Evolutionary conservation across 768 basidiomycete genomes (phyloP).

Genomic region (Hemileccinum rubropunctum): DNA sequence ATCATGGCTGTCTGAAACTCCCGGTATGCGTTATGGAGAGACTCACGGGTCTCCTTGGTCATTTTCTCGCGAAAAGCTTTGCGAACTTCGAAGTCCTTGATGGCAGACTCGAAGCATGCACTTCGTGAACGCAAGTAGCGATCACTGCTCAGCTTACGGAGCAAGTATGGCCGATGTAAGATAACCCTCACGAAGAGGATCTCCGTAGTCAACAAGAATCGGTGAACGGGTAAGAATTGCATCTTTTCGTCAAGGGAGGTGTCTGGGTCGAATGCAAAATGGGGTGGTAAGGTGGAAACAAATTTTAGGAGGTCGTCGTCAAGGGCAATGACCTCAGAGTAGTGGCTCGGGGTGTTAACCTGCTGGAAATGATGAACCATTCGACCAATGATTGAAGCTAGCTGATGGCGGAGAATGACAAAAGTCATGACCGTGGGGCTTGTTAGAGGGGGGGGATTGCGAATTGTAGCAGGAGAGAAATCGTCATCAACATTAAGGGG

Average conservation of each 20-base stretch:
- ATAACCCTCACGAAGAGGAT: slow-evolving; percentile 83
- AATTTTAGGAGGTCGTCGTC: slow-evolving; percentile 85
- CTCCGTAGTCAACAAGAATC: slow-evolving; percentile 88
- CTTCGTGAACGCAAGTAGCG: slow-evolving; percentile 76
- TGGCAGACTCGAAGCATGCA: slow-evolving; percentile 90
- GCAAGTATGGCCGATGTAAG: slow-evolving; percentile 83
- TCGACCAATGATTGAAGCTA: slow-evolving; percentile 82
- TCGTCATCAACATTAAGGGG: slow-evolving; percentile 75
- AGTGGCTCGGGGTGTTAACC: slow-evolving; percentile 72
- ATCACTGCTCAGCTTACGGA: slow-evolving; percentile 71
- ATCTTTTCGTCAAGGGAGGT: slow-evolving; percentile 66
- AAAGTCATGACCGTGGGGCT: slow-evolving; percentile 85
- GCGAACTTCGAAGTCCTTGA: slow-evolving; percentile 81
- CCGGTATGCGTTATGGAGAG: slow-evolving; percentile 77
- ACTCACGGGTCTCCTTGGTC: slow-evolving; percentile 61
- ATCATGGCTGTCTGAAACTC: slow-evolving; percentile 92
- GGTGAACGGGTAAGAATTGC: slow-evolving; percentile 73
- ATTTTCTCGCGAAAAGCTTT: slow-evolving; percentile 61
- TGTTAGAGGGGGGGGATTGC: slow-evolving; percentile 55
- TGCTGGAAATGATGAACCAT: slow-evolving; percentile 94
- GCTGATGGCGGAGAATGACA: slow-evolving; percentile 78
- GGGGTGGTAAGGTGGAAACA: slow-evolving; percentile 71
- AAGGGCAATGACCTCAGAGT: slow-evolving; percentile 75
- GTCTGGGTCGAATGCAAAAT: slow-evolving; percentile 76
- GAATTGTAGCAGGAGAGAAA: slow-evolving; percentile 40